Percentiles rank a stretch among this genome's conserved stretches.
Evolutionary conservation across 2,329 filamentous ascomycete genomes (phyloP).

Genomic region (Botrytis tulipae): DNA sequence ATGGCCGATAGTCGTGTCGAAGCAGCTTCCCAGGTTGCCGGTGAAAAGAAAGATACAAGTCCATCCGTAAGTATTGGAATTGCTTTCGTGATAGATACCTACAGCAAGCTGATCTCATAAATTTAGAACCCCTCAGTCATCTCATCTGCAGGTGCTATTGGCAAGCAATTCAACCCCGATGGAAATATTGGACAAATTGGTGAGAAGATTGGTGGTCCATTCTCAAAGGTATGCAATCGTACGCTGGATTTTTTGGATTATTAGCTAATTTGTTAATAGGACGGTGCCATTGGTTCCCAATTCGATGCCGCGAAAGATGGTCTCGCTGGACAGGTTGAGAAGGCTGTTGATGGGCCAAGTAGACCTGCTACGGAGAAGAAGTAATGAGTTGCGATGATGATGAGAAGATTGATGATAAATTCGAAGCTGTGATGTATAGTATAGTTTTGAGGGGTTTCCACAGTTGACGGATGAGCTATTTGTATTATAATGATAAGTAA

Average conservation of each 20-base stretch:
- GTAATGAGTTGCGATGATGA: not conserved
- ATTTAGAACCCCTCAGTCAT: not conserved
- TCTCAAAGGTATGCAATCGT: not conserved
- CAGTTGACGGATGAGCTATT: not conserved
- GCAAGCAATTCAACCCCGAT: constrained; percentile 8
- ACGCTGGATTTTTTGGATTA: fast-evolving
- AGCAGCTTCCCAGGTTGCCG: not conserved
- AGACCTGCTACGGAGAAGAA: constrained; percentile 15
- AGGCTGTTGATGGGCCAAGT: constrained; percentile 11
- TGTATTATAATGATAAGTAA: not conserved
- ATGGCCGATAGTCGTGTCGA: constrained; percentile 9
- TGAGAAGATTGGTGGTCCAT: constrained; percentile 13
- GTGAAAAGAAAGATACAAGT: constrained; percentile 2
- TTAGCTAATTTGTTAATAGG: not conserved
- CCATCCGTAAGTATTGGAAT: not conserved
- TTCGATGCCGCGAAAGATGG: constrained; percentile 10
- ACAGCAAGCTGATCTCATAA: not conserved
- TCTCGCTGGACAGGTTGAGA: constrained; percentile 13
- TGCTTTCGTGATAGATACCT: too few relatives aligned
- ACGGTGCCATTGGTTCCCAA: constrained; percentile 4
- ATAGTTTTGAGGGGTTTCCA: not conserved
- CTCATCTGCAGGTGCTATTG: constrained; percentile 1
- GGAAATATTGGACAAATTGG: constrained; percentile 11
- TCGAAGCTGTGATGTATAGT: not conserved
- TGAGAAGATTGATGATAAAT: not conserved